A percentile compares a stretch with the other conserved stretches of the same genome.
phyloP scores from a whole-genome alignment of 768 basidiomycete genomes.

The Dictyophora rubrovolvata region DNA sequence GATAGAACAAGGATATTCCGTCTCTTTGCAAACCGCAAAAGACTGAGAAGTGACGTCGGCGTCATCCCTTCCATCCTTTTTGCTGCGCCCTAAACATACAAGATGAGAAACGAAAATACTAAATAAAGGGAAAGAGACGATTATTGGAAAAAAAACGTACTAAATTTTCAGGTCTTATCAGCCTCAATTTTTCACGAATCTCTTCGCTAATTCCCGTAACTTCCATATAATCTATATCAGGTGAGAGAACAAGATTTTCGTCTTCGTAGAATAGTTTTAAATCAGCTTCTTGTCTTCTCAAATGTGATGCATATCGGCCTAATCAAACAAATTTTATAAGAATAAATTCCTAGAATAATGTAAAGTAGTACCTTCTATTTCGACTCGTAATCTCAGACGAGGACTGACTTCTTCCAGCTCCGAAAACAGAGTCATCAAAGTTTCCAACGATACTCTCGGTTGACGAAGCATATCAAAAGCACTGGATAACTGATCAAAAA shows the following conservation, averaged over 20 bases:
- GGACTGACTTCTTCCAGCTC: slow-evolving; percentile 41
- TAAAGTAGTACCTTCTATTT: slow-evolving; percentile 52
- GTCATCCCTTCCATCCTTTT: slow-evolving; percentile 94
- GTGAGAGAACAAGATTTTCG: slow-evolving; percentile 60
- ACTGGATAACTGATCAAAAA: slow-evolving; percentile 27
- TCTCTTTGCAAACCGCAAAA: slow-evolving; percentile 51
- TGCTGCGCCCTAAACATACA: slow-evolving; percentile 59
- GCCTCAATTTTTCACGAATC: slow-evolving; percentile 52
- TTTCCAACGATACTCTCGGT: slow-evolving; percentile 36
- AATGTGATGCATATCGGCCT: slow-evolving; percentile 56
- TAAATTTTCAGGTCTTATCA: slow-evolving; percentile 57
- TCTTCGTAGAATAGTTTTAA: slow-evolving; percentile 65
- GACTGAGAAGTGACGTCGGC: slow-evolving; percentile 56
- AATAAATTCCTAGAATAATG: neutral
- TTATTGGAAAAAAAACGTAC: slow-evolving; percentile 26
- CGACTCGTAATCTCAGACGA: slow-evolving; percentile 46
- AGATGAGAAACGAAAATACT: neutral
- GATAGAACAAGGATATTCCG: neutral
- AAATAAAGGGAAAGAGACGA: neutral
- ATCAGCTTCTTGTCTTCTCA: slow-evolving; percentile 67
- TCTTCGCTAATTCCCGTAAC: slow-evolving; percentile 69
- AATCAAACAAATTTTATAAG: slow-evolving; percentile 6
- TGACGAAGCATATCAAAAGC: slow-evolving; percentile 66
- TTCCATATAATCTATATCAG: slow-evolving; percentile 54
- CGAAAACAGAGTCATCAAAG: slow-evolving; percentile 37